Base-by-base conservation (phyloP, 1,139 yeast species). In the Blastobotrys aristatus region DNA sequence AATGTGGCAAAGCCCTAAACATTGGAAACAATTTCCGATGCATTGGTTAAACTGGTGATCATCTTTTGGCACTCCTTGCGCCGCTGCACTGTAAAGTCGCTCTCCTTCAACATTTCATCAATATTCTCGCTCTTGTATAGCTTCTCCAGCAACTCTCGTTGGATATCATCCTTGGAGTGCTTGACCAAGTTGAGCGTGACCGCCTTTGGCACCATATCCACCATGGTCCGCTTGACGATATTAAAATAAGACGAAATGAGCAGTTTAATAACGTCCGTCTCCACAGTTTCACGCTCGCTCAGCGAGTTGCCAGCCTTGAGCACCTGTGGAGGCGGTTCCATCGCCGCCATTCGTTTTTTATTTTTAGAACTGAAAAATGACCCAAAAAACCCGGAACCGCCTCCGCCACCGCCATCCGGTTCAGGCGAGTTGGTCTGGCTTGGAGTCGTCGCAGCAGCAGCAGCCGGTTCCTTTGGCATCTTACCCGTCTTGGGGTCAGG, bases 291-390 rank as follows among this genome's bases (percentile, higher is more conserved):
- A 59, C 97, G 82, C 65, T 92, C 98, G 21, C 95, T 80, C 87
- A 92, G 83, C 50, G 86, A 82, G 38, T 97, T 97, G 21, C 95
- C 82, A 5, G 98, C 98, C 67, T 92, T 85, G 65, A 92, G 79
- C 13, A 89, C 90, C 34, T 95, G 81, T 38, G 98, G 98, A 43
- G 98, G 98, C 1, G 96, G 90, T 67, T 92, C 98, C 95, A 92
- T 87, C 27, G 90, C 84, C 40, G 94, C 97, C 62, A 90, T 76
- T 69, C 95, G 82, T 77, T 90, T 90, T 70, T 90, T 92, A 68
- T 89, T 90, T 69, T 89, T 88, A 7, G 94, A 80, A 17, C 94
- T 80, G 69, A 92, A 92, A 67, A 92, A 90, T 0, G 96, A 95
- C 47, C 97, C 96, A 65, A 92, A 92, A 71, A 92, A 92, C 46